Evolutionary conservation across 768 basidiomycete species (phyloP).

Genomic region (Amanita pallidorosea): DNA sequence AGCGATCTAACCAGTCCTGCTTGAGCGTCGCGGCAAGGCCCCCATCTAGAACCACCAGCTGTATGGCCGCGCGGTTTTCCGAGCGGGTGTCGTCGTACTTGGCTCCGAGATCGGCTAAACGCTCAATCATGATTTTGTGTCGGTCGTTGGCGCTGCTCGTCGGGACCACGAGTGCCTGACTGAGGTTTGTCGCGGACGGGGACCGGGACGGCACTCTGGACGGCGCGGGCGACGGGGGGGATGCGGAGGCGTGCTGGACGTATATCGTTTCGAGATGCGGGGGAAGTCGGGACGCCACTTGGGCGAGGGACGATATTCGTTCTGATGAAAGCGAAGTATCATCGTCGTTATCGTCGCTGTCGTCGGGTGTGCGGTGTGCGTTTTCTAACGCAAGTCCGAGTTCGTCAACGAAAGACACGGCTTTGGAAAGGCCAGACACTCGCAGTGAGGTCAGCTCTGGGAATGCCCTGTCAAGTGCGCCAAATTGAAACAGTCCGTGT

Average conservation of each 20-base stretch:
- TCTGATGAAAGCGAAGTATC: background rate
- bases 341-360: background rate
- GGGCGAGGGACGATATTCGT: background rate
- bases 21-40: background rate
- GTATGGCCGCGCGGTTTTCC: background rate
- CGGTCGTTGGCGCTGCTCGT: background rate
- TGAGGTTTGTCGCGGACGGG: background rate
- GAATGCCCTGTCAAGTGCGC: constrained; percentile 25
- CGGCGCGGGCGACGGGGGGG: no score
- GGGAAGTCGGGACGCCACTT: background rate
- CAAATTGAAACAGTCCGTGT: constrained; percentile 30
- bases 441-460: constrained; percentile 27
- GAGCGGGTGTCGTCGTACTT: background rate
- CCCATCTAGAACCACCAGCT: background rate
- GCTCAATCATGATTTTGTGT: background rate
- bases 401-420: constrained; percentile 30
- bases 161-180: background rate
- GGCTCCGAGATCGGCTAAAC: background rate
- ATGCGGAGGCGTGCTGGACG: background rate
- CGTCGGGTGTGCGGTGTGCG: background rate
- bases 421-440: constrained; percentile 32
- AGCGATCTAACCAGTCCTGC: constrained; percentile 1
- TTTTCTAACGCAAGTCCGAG: constrained; percentile 20
- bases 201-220: constrained; percentile 6
- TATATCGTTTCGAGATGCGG: background rate